These are phyloP conservation scores for Ochromonas danica DNA, from an alignment of 108 stramenopile genomes.

Conservation along the genomic window DNA sequence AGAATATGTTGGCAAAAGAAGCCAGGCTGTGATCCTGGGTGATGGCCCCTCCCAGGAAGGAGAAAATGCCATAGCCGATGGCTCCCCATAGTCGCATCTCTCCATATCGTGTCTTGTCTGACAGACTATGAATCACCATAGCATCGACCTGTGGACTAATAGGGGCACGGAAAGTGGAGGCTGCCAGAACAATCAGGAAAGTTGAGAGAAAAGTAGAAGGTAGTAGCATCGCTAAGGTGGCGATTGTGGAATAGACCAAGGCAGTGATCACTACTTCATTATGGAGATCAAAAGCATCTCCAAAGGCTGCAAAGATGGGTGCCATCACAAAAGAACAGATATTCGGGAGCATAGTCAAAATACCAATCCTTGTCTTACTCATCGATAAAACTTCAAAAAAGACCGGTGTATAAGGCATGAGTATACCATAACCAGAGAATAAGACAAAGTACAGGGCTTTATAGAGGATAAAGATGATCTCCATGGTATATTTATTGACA, in stretches of 20 bases:
- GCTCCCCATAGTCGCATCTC: conserved; percentile 18
- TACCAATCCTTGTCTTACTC: not conserved
- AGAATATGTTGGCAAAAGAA: not conserved
- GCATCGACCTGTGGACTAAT: not conserved
- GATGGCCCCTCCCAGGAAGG: not conserved
- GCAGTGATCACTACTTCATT: not conserved
- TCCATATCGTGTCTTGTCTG: conserved; percentile 6
- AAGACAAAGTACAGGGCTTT: not conserved
- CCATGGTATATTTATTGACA: too few relatives aligned
- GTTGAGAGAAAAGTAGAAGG: not conserved
- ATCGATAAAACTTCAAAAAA: not conserved
- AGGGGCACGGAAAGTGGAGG: not conserved
- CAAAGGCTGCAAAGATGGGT: not conserved
- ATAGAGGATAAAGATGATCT: not conserved
- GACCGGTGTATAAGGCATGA: not conserved
- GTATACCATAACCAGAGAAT: conserved; percentile 3
- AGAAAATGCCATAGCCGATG: conserved; percentile 21
- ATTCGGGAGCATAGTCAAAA: not conserved
- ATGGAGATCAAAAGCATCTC: not conserved
- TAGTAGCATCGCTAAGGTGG: not conserved
- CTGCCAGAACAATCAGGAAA: not conserved
- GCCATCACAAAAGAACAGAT: not conserved
- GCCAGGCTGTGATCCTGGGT: not conserved
- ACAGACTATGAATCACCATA: not conserved
- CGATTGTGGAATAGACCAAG: not conserved